A percentile compares a stretch with the other conserved stretches of the same genome.
phyloP scores from a whole-genome alignment of 139 green algal species.

The Axilococcus clingmanii region DNA sequence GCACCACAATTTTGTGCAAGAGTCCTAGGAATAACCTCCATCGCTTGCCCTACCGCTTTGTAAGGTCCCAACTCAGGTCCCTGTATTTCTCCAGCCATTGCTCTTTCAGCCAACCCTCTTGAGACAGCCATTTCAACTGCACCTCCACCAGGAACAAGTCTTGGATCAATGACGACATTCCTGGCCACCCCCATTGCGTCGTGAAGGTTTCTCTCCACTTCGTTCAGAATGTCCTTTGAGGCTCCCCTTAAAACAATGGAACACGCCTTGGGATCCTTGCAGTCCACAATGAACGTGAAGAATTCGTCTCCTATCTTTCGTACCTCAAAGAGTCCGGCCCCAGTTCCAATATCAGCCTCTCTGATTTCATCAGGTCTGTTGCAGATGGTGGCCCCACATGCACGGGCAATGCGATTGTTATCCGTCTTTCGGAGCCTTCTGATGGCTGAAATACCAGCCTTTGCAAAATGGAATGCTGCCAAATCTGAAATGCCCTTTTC shows the following conservation, averaged over 20 bases:
- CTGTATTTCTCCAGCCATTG: conserved; percentile 32
- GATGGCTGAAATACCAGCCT: conserved; percentile 89
- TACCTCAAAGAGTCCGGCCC: conserved; percentile 93
- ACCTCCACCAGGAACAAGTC: conserved; percentile 90
- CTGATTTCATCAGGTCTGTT: conserved; percentile 54
- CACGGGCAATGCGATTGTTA: conserved; percentile 96
- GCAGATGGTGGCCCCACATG: conserved; percentile 91
- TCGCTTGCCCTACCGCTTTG: conserved; percentile 60
- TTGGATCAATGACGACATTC: conserved; percentile 82
- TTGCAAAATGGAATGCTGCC: conserved; percentile 84
- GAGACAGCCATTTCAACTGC: conserved; percentile 94
- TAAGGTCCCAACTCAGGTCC: conserved; percentile 54
- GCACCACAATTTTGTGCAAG: conserved; percentile 96
- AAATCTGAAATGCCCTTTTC: conserved; percentile 96
- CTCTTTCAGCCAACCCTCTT: conserved; percentile 41
- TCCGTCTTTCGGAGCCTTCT: conserved; percentile 96
- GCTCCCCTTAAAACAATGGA: conserved; percentile 81
- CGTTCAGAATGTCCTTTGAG: conserved; percentile 90
- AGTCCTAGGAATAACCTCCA: conserved; percentile 97
- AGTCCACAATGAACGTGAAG: conserved; percentile 97
- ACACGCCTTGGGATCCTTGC: conserved; percentile 94
- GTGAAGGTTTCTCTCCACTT: conserved; percentile 86
- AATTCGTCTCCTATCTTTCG: conserved; percentile 98
- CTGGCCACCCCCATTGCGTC: conserved; percentile 97
- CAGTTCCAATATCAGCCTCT: conserved; percentile 87